These are phyloP conservation scores for Teratosphaeriaceae sp. DNA, from an alignment of 2,329 filamentous ascomycete species.

Conservation along the genomic window DNA sequence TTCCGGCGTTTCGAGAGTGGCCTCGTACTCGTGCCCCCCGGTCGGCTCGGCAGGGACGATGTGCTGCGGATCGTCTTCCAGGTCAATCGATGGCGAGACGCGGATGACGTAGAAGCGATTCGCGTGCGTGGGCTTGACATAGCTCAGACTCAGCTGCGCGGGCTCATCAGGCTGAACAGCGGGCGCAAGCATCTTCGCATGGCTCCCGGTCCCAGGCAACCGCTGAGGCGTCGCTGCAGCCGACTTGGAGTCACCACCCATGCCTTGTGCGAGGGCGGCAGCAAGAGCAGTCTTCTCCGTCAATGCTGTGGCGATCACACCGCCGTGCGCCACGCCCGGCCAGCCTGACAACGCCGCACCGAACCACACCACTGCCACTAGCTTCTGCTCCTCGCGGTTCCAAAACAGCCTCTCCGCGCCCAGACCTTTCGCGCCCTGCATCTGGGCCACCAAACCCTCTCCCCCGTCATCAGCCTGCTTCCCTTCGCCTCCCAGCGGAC, in stretches of 20 bases:
- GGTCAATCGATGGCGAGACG: constrained; percentile 32
- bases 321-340: constrained; percentile 67
- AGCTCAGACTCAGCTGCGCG: constrained; percentile 46
- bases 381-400: constrained; percentile 51
- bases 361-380: constrained; percentile 60
- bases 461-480: constrained; percentile 7
- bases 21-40: constrained; percentile 42
- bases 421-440: constrained; percentile 36
- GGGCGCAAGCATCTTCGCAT: constrained; percentile 24
- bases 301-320: constrained; percentile 59
- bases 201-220: constrained; percentile 24
- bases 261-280: constrained; percentile 54
- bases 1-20: constrained; percentile 48
- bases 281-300: constrained; percentile 64
- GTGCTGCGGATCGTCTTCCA: constrained; percentile 17
- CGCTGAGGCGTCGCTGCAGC: constrained; percentile 24
- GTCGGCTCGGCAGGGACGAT: constrained; percentile 30
- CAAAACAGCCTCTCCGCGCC: constrained; percentile 57
- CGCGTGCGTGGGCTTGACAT: constrained; percentile 54
- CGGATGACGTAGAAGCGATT: constrained; percentile 59
- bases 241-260: no score
- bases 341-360: constrained; percentile 61
- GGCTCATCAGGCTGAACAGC: constrained; percentile 23
- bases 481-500: constrained; percentile 10
- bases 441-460: constrained; percentile 22